Conservation (phyloP, 768 basidiomycete species). For the Candolleomyces aberdarensis region DNA sequence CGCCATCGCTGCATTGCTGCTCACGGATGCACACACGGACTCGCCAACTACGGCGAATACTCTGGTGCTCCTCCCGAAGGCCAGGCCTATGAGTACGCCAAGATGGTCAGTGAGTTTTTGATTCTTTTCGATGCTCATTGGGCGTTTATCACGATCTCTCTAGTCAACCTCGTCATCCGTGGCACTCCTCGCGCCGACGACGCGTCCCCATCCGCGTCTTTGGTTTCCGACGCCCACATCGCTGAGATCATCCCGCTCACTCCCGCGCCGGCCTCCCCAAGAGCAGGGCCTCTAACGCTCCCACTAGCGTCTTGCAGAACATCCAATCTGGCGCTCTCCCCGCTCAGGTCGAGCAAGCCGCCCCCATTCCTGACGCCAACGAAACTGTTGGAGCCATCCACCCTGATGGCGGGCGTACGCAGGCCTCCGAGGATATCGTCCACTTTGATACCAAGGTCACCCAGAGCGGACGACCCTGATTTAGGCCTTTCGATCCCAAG, state of each 20-base stretch:
- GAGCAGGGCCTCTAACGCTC: not conserved
- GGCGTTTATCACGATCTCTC: slow-evolving; percentile 2
- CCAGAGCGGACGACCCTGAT: not conserved
- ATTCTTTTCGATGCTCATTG: not conserved
- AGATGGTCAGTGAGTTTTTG: slow-evolving; percentile 79
- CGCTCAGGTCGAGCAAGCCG: not conserved
- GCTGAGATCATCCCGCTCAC: too few species aligned
- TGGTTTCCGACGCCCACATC: slow-evolving; percentile 97
- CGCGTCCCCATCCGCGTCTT: slow-evolving; percentile 95
- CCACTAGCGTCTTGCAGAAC: too few species aligned
- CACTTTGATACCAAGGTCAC: not conserved
- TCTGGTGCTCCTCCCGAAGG: slow-evolving; percentile 97
- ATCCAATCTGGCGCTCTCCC: not conserved
- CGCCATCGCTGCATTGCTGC: slow-evolving; percentile 85
- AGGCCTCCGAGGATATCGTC: not conserved
- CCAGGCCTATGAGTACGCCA: slow-evolving; percentile 99
- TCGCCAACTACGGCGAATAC: slow-evolving; percentile 99
- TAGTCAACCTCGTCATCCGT: slow-evolving; percentile 92
- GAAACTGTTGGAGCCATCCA: not conserved
- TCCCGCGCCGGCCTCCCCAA: too few species aligned
- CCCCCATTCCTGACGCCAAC: not conserved
- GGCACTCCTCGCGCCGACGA: slow-evolving; percentile 80
- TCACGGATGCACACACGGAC: slow-evolving; percentile 93
- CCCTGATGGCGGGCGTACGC: not conserved
- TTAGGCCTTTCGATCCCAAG: not conserved